A percentile compares a stretch with the other conserved stretches of the same genome.
Evolutionary conservation across 2,329 filamentous ascomycete species (phyloP).

Genomic region (Fusarium succisae): DNA sequence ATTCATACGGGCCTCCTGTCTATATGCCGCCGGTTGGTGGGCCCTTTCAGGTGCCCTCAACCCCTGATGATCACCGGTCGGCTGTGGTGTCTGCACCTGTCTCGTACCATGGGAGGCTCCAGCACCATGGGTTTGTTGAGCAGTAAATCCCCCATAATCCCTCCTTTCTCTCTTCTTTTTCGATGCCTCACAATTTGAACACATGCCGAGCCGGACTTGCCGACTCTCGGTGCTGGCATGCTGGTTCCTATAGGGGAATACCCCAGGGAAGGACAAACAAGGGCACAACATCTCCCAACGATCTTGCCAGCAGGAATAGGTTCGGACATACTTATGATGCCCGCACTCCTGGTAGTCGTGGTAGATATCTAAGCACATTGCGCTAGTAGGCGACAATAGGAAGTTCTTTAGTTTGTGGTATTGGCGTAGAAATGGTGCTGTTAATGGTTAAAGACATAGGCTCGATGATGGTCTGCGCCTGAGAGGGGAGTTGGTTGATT

Average conservation of each 20-base stretch:
- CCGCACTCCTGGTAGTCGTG: neutral
- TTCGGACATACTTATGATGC: neutral
- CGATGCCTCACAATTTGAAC: neutral
- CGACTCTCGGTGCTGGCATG: neutral
- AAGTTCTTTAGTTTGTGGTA: neutral
- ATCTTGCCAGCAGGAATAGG: slow-evolving; percentile 1
- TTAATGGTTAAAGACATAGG: neutral
- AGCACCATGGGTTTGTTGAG: neutral
- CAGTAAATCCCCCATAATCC: neutral
- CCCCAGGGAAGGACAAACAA: neutral
- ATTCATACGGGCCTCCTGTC: neutral
- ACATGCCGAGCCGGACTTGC: neutral
- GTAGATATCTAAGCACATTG: slow-evolving; percentile 3
- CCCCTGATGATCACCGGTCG: neutral
- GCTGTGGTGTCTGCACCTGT: neutral
- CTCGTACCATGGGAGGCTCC: neutral
- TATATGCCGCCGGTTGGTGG: neutral
- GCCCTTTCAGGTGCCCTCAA: neutral
- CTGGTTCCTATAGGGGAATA: neutral
- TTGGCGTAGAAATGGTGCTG: neutral
- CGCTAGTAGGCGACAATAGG: neutral
- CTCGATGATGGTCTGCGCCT: neutral
- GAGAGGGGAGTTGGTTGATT: neutral
- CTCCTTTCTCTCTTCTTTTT: neutral
- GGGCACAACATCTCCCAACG: neutral